Evolutionary conservation across 2,329 filamentous ascomycete genomes (phyloP).

Genomic region (Thelonectria discophora): DNA sequence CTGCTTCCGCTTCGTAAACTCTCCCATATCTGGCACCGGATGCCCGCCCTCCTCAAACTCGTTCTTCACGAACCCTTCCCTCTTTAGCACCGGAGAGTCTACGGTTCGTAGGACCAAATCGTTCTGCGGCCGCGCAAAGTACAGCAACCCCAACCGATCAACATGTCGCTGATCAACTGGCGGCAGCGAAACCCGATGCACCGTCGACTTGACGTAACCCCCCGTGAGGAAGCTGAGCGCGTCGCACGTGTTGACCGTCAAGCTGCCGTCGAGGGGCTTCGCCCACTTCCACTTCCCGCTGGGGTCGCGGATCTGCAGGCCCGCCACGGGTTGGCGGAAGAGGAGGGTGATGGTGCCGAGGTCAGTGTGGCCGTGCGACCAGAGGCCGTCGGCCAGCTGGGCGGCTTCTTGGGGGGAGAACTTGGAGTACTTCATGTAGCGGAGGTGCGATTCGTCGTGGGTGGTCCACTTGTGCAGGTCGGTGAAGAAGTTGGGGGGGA

Average conservation of each 20-base stretch:
- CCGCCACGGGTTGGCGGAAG: constrained; percentile 66
- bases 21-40: constrained; percentile 48
- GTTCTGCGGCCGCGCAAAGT: constrained; percentile 58
- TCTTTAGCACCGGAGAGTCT: constrained; percentile 50
- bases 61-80: constrained; percentile 46
- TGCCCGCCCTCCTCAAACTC: constrained; percentile 49
- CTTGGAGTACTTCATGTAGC: constrained; percentile 67
- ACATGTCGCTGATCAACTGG: constrained; percentile 54
- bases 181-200: constrained; percentile 52
- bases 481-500: constrained; percentile 65
- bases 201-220: constrained; percentile 53
- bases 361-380: constrained; percentile 62
- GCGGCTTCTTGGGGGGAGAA: constrained; percentile 56
- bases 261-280: constrained; percentile 55
- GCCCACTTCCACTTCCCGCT: constrained; percentile 59
- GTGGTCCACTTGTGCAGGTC: constrained; percentile 62
- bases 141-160: constrained; percentile 59
- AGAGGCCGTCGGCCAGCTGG: constrained; percentile 50
- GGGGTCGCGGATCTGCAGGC: constrained; percentile 59
- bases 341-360: constrained; percentile 64
- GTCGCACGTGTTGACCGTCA: constrained; percentile 61
- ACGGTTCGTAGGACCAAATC: constrained; percentile 49
- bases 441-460: constrained; percentile 65
- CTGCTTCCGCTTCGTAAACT: constrained; percentile 50
- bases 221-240: constrained; percentile 58